Percentiles rank a stretch among this genome's conserved stretches.
Conservation (phyloP, 208 protist species). For the Wallacemonas sp. region DNA sequence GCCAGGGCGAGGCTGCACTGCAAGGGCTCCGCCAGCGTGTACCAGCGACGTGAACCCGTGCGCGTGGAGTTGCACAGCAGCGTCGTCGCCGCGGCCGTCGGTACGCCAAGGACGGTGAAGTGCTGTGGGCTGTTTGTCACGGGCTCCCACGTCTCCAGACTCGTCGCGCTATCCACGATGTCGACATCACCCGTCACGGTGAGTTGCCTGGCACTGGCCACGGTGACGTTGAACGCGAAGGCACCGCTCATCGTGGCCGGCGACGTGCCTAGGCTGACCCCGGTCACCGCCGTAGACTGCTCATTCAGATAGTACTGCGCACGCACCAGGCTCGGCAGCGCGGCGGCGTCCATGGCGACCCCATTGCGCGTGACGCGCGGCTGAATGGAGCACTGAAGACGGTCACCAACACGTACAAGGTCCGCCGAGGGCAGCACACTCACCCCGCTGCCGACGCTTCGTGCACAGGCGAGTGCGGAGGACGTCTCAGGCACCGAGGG, state of each 20-base stretch:
- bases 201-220: constrained; percentile 15
- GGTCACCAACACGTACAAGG: constrained; percentile 45
- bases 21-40: constrained; percentile 46
- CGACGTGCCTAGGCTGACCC: constrained; percentile 43
- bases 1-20: constrained; percentile 42
- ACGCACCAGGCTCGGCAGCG: constrained; percentile 32
- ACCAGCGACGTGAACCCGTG: constrained; percentile 52
- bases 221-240: constrained; percentile 49
- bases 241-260: constrained; percentile 50
- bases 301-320: constrained; percentile 37
- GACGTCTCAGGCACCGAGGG: constrained; percentile 33
- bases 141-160: constrained; percentile 13
- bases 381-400: constrained; percentile 53
- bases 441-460: neutral
- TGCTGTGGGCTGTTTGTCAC: constrained; percentile 67
- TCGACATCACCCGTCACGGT: constrained; percentile 41
- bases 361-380: constrained; percentile 38
- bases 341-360: constrained; percentile 48
- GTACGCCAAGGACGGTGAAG: constrained; percentile 68
- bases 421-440: neutral
- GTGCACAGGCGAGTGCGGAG: constrained; percentile 42
- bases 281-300: constrained; percentile 9
- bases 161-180: neutral
- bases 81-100: constrained; percentile 31
- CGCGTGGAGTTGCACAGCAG: constrained; percentile 38